Percentiles rank a stretch among this genome's conserved stretches.
These are phyloP conservation scores for Quercus variabilis DNA, from an alignment of 306 rosid genomes.

Conservation along the genomic window DNA sequence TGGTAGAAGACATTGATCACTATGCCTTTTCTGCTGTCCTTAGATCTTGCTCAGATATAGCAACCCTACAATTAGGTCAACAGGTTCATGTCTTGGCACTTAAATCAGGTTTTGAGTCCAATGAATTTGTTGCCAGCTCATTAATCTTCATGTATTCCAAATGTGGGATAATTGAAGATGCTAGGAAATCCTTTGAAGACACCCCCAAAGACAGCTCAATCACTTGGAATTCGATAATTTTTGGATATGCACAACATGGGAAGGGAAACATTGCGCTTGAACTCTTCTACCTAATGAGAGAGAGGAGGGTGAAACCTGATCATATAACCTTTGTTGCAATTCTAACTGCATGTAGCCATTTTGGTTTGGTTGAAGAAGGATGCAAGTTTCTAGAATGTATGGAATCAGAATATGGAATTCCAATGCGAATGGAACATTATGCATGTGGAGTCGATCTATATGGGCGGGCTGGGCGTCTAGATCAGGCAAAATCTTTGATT, in stretches of 20 bases:
- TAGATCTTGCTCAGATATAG: conserved; percentile 73
- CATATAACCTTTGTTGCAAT: conserved; percentile 86
- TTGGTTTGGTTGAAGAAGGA: conserved; percentile 73
- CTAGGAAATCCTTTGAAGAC: conserved; percentile 62
- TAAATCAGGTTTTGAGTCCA: conserved; percentile 51
- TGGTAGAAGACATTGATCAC: conserved; percentile 50
- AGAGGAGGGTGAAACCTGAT: conserved; percentile 63
- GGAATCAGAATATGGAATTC: conserved; percentile 58
- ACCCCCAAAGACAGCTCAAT: conserved; percentile 50
- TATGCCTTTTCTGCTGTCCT: conserved; percentile 65
- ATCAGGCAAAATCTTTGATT: conserved; percentile 61
- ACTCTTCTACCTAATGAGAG: conserved; percentile 58
- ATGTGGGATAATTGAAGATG: conserved; percentile 83
- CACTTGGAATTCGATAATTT: conserved; percentile 79
- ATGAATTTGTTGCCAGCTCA: conserved; percentile 69
- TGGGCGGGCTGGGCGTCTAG: conserved; percentile 63
- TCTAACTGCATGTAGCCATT: conserved; percentile 82
- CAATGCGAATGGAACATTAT: conserved; percentile 68
- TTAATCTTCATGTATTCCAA: conserved; percentile 85
- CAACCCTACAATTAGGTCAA: conserved; percentile 69
- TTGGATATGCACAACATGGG: conserved; percentile 87
- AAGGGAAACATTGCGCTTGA: conserved; percentile 61
- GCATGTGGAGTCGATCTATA: conserved; percentile 81
- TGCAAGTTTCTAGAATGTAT: conserved; percentile 38
- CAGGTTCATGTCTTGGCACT: conserved; percentile 61